Base-by-base conservation (phyloP, 228 moss, liverwort and hornwort species). In the Sphagnum magellanicum region DNA sequence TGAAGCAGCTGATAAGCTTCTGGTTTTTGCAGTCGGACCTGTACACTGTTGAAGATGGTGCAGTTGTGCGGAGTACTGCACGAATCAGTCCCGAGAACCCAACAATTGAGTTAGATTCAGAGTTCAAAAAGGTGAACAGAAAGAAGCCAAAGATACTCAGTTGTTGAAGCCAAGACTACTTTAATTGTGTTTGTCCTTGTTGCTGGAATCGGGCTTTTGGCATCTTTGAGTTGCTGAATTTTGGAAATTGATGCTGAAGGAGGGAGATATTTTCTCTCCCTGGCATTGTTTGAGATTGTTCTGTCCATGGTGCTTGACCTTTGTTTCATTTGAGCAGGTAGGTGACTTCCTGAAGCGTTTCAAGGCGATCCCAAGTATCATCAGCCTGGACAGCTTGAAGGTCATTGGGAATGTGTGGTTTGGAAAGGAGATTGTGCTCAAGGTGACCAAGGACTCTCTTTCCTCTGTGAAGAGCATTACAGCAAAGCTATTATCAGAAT, bases 321-420 rank as follows among this genome's bases (percentile, higher is more conserved):
- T 32, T 32, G 32, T 32, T 32, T 32, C 32, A 32, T 32, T 32
- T 32, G 32, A 68, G 0, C 79, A 95, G 92, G 98, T 98, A 73
- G 86, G 91, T 60, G 91, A 89, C 79, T 98, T 94, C 72, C 79
- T 98, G 81, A 85, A 98, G 77, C 87, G 98, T 71, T 98, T 98
- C 80, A 91, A 92, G 73, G 77, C 94, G 7, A 98, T 98, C 70
- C 98, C 98, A n/a, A 98, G 94, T 62, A 94, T 98, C 67, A 74
- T 94, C 46, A 16, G 74, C 49, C 81, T 98, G 63, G 74, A 77
- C 70, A 82, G 83, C 58, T 81, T 98, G 78, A 93, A 92, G 81
- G 94, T 90, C 55, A 72, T 0, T 50, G 98, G 98, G 52, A 84
- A 98, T 79, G 94, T 89, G 70, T 90, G 85, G 86, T 98, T 98